These are phyloP conservation scores for Primulina tabacum DNA, from an alignment of 257 asterid species.

Conservation along the genomic window DNA sequence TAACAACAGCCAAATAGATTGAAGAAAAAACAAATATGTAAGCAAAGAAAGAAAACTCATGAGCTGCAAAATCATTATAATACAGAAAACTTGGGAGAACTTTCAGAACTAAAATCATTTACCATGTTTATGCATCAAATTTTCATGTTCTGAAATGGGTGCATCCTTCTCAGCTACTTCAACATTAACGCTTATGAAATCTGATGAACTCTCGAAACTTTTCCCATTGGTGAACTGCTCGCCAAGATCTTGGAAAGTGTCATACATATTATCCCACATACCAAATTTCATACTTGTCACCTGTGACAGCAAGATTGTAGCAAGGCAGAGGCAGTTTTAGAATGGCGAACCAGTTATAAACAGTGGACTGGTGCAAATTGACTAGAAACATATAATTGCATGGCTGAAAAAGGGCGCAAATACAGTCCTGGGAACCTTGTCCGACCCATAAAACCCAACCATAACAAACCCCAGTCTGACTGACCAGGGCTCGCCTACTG, in stretches of 20 bases:
- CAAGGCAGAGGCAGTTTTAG: slow-evolving; percentile 21
- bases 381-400: neutral
- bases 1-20: neutral
- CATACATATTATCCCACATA: slow-evolving; percentile 70
- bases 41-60: slow-evolving; percentile 12
- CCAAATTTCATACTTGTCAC: slow-evolving; percentile 68
- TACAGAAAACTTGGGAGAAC: slow-evolving; percentile 7
- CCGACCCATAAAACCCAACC: too few species aligned
- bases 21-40: neutral
- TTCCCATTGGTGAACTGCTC: slow-evolving; percentile 34
- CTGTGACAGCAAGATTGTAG: slow-evolving; percentile 44
- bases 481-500: too few species aligned
- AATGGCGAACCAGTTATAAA: slow-evolving; percentile 19
- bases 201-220: slow-evolving; percentile 40
- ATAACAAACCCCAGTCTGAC: too few species aligned
- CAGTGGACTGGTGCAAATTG: slow-evolving; percentile 4
- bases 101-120: slow-evolving; percentile 29
- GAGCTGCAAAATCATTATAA: slow-evolving; percentile 16
- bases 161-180: slow-evolving; percentile 52
- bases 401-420: too few species aligned
- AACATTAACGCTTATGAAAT: slow-evolving; percentile 50
- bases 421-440: too few species aligned
- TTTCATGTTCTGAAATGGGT: slow-evolving; percentile 31
- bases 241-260: slow-evolving; percentile 42
- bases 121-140: slow-evolving; percentile 39